These are phyloP conservation scores for Tuber melanosporum DNA, from an alignment of 495 filamentous ascomycete species.

Conservation along the genomic window DNA sequence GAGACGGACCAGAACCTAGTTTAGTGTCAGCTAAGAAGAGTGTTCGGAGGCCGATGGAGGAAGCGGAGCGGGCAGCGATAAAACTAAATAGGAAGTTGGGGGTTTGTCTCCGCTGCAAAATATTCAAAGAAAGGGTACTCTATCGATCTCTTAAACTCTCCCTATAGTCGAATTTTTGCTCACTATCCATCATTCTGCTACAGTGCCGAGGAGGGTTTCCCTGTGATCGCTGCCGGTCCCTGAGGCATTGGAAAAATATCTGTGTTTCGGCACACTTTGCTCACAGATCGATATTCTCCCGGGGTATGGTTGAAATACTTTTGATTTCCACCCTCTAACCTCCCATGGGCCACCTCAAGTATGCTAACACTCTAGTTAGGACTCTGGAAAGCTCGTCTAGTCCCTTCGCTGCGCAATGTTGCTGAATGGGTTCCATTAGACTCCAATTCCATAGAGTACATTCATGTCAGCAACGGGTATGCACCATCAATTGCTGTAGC, in stretches of 20 bases:
- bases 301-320: constrained; percentile 20
- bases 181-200: background rate
- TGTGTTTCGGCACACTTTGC: constrained; percentile 39
- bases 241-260: constrained; percentile 40
- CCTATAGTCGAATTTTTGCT: constrained; percentile 3
- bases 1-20: constrained; percentile 29
- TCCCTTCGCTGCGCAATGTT: constrained; percentile 31
- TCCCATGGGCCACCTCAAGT: background rate
- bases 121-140: constrained; percentile 41
- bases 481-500: constrained; percentile 22
- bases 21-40: constrained; percentile 34
- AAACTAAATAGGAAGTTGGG: constrained; percentile 39
- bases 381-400: constrained; percentile 29
- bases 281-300: constrained; percentile 38
- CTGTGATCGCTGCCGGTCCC: constrained; percentile 37
- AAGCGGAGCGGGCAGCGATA: constrained; percentile 38
- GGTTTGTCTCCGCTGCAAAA: constrained; percentile 41
- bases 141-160: background rate
- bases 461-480: constrained; percentile 40
- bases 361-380: constrained; percentile 14
- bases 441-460: constrained; percentile 15
- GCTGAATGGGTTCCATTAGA: constrained; percentile 25
- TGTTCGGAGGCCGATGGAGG: constrained; percentile 34
- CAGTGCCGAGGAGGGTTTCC: constrained; percentile 40
- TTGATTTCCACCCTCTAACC: constrained; percentile 8